phyloP scores from a whole-genome alignment of 805 yeast species.

The Isabelozyma pseudorhagii region DNA sequence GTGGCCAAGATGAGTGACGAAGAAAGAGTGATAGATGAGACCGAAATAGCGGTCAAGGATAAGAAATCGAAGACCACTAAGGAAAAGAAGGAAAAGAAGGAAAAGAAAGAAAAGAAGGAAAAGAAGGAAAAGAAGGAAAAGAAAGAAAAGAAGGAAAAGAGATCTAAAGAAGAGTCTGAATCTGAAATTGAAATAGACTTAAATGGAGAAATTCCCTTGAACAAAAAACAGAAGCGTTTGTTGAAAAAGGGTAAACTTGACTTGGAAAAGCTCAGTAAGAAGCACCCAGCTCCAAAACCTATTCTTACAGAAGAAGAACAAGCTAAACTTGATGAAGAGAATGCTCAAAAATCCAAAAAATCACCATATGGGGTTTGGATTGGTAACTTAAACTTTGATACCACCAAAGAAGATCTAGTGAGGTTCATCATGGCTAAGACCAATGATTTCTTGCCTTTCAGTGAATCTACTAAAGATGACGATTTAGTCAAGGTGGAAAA shows the following conservation, averaged over 20 bases:
- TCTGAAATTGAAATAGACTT: constrained; percentile 70
- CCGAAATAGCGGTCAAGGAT: constrained; percentile 18
- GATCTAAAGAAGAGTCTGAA: constrained; percentile 5
- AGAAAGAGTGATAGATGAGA: constrained; percentile 17
- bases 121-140: constrained; percentile 24
- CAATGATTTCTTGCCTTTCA: constrained; percentile 15
- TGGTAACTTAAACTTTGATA: constrained; percentile 86
- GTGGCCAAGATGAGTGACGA: constrained; percentile 3
- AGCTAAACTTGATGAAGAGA: constrained; percentile 23
- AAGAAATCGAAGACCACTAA: constrained; percentile 8
- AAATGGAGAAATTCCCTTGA: constrained; percentile 71
- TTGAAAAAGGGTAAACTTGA: constrained; percentile 79
- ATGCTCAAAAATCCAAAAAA: constrained; percentile 29
- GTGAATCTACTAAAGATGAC: constrained; percentile 19
- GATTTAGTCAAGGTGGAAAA: constrained; percentile 40
- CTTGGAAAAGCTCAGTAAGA: constrained; percentile 48
- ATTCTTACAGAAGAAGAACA: constrained; percentile 25
- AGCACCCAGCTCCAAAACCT: constrained; percentile 40
- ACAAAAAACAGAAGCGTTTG: constrained; percentile 86
- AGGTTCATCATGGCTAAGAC: constrained; percentile 66
- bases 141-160: constrained; percentile 5
- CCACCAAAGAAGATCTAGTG: constrained; percentile 68
- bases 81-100: constrained; percentile 18
- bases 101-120: constrained; percentile 26
- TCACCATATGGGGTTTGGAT: constrained; percentile 85